phyloP scores from a whole-genome alignment of 140 eudicot genomes.

The Erigeron philadelphicus region DNA sequence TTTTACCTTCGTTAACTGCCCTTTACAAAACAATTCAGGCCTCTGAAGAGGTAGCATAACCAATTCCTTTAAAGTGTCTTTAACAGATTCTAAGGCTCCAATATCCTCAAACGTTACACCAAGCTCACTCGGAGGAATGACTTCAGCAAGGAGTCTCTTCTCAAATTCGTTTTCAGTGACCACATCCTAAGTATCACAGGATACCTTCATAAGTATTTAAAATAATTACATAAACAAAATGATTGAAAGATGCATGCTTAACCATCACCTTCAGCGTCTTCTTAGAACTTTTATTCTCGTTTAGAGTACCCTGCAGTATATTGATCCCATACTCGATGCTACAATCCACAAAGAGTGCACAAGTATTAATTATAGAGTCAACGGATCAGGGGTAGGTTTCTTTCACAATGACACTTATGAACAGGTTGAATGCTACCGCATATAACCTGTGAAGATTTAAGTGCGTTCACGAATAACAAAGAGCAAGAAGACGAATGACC shows the following conservation, averaged over 20 bases:
- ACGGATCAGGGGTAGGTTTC: no score
- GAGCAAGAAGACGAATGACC: no score
- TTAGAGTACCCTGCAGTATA: constrained; percentile 70
- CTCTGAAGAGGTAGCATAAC: constrained; percentile 93
- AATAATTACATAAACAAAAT: neutral
- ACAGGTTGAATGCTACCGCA: no score
- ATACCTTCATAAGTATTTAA: neutral
- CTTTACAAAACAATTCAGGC: constrained; percentile 85
- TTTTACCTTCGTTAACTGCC: constrained; percentile 78
- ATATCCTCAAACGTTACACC: constrained; percentile 92
- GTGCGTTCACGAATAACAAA: no score
- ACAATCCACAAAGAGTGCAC: constrained; percentile 20
- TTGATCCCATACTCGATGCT: constrained; percentile 71
- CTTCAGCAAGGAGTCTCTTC: constrained; percentile 81
- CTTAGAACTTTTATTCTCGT: constrained; percentile 67
- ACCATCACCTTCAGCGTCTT: constrained; percentile 71
- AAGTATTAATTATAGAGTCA: no score
- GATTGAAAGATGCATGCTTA: constrained; percentile 7
- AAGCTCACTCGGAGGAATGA: constrained; percentile 81
- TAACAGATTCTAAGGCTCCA: constrained; percentile 86
- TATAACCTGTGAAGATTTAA: no score
- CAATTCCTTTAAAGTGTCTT: constrained; percentile 80
- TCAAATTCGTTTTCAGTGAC: constrained; percentile 88
- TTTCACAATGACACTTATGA: no score
- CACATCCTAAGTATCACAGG: constrained; percentile 56